Evolutionary conservation across 1,139 yeast species (phyloP).

Genomic region (Taphrina wiesneri): DNA sequence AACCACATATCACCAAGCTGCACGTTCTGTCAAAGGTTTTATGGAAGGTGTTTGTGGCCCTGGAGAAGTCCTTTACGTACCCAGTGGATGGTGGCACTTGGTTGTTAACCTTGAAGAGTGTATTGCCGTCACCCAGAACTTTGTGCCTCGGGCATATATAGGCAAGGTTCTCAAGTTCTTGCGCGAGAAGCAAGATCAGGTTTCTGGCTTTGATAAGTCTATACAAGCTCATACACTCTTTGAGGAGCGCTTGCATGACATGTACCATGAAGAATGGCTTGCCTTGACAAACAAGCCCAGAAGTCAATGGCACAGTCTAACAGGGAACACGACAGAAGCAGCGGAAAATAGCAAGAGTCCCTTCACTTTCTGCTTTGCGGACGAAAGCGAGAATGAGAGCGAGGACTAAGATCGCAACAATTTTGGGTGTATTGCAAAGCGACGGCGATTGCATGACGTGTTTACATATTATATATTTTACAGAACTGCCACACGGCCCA

Average conservation of each 20-base stretch:
- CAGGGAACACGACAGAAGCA: neutral
- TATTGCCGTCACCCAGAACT: constrained; percentile 82
- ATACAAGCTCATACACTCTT: constrained; percentile 7
- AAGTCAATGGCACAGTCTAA: constrained; percentile 7
- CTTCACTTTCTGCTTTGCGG: constrained; percentile 20
- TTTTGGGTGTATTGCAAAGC: neutral
- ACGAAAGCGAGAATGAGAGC: constrained; percentile 1
- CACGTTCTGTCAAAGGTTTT: constrained; percentile 50
- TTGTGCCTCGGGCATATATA: constrained; percentile 64
- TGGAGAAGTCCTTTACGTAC: constrained; percentile 84
- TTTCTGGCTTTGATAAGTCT: constrained; percentile 62
- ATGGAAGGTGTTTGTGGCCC: constrained; percentile 72
- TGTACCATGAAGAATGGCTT: constrained; percentile 22
- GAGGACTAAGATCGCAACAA: neutral
- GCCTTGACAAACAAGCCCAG: neutral
- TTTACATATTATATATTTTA: neutral
- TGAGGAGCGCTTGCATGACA: constrained; percentile 5
- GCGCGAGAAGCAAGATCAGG: constrained; percentile 64
- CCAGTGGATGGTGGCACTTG: constrained; percentile 95
- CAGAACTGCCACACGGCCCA: neutral
- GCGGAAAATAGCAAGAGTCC: neutral
- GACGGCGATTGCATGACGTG: neutral
- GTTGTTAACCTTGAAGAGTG: constrained; percentile 80
- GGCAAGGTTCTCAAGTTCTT: constrained; percentile 63
- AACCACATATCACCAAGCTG: constrained; percentile 73